Evolutionary conservation across 805 yeast species (phyloP).

Genomic region (Candida chilensis): DNA sequence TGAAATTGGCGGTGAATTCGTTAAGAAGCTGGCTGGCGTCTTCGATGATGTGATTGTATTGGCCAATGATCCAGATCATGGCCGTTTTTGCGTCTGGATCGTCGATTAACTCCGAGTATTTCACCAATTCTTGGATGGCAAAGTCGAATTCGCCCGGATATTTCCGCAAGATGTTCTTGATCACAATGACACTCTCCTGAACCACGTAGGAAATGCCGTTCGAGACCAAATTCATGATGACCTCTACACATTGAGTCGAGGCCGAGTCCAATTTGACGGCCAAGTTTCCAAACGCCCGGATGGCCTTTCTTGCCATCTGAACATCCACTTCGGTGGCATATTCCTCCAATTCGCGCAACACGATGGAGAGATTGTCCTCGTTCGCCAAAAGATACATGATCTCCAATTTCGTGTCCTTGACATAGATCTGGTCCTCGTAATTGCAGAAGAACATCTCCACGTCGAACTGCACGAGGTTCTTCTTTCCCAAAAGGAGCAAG

Average conservation of each 20-base stretch:
- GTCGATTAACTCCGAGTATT: conserved; percentile 31
- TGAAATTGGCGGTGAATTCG: conserved; percentile 34
- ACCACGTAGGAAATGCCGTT: conserved; percentile 66
- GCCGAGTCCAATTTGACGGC: conserved; percentile 67
- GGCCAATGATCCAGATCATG: conserved; percentile 78
- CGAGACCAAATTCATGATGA: conserved; percentile 47
- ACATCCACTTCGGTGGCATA: conserved; percentile 84
- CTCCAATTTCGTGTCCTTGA: conserved; percentile 85
- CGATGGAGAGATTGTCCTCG: conserved; percentile 46
- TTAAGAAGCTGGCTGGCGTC: conserved; percentile 30
- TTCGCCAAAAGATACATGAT: conserved; percentile 74
- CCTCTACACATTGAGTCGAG: conserved; percentile 55
- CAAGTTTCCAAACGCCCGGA: conserved; percentile 82
- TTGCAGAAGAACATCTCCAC: conserved; percentile 78
- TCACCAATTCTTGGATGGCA: conserved; percentile 16
- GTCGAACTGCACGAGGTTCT: conserved; percentile 51
- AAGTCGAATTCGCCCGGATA: conserved; percentile 51
- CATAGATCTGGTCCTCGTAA: conserved; percentile 78
- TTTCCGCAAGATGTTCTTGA: conserved; percentile 67
- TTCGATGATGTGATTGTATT: conserved; percentile 43
- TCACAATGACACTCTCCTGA: conserved; percentile 72
- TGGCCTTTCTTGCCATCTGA: conserved; percentile 80
- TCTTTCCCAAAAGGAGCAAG: conserved; percentile 57
- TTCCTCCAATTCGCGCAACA: conserved; percentile 70
- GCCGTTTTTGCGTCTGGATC: conserved; percentile 78